Evolutionary conservation across 305 asterid species (phyloP), one percentile per base, ranked within the genome.

Genomic region (Fraxinus nigra): DNA sequence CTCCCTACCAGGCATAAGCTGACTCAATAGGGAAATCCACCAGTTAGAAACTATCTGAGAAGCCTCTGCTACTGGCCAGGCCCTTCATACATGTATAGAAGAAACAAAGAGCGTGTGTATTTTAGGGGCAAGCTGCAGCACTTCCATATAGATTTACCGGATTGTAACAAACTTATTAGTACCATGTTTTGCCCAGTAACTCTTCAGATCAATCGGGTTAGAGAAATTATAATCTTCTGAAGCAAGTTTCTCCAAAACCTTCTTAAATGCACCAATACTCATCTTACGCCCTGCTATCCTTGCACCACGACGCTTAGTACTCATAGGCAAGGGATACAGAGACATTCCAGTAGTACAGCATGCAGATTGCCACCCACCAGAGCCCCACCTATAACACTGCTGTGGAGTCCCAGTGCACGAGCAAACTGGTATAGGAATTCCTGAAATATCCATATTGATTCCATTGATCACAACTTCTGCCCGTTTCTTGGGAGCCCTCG

Each of bases 351-450:
- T 95, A n/a, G 98, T 95, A 84, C 98, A 93, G 84, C 98, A 95
- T 34, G 98, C 98, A 0, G 98, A 95, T 77, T 95, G 98, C 98
- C 98, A 95, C 56, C 98, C 98, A 83, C 98, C 98, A 43, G 93
- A 90, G 70, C 98, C 98, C 98, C 98, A 95, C 89, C 98, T 89
- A 82, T 95, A 95, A 54, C 98, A 95, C 86, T 92, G 93, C 73
- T 93, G 98, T 35, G 95, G 91, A 67, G 90, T 76, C 38, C 98
- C 98, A 10, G 98, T 95, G 89, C 98, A 95, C 4, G 98, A 92
- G 89, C 98, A 95, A 83, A 93, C 86, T 0, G 98, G 98, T 34
- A 91, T 89, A 18, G 98, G 94, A 77, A 95, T 87, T 73, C 87
- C 93, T 0, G 98, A 91, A 78, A 93, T 86, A 77, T 95, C 97